These are phyloP conservation scores for Leccinum truebloodii DNA, from an alignment of 768 basidiomycete species.

Conservation along the genomic window DNA sequence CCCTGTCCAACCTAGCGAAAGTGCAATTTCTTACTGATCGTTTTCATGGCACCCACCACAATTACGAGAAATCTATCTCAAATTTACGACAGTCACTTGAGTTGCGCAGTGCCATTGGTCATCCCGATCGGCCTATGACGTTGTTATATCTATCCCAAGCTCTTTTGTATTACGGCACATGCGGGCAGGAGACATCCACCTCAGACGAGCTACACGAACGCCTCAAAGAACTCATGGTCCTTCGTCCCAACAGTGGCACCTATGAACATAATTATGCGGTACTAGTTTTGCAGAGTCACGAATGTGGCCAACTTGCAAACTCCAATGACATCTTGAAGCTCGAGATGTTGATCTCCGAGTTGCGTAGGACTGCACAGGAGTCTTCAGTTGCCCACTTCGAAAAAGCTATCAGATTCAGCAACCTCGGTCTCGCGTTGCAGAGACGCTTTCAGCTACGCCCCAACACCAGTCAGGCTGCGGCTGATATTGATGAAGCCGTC, in stretches of 20 bases:
- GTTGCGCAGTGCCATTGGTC: not conserved
- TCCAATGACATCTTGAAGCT: not conserved
- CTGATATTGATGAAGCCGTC: slow-evolving; percentile 1
- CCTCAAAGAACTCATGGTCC: not conserved
- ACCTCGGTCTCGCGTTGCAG: slow-evolving; percentile 3
- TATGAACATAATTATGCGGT: slow-evolving; percentile 2
- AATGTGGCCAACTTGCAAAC: not conserved
- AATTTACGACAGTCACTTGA: slow-evolving; percentile 10
- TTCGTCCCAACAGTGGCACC: not conserved
- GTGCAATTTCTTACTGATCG: slow-evolving; percentile 5
- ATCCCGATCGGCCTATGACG: slow-evolving; percentile 10
- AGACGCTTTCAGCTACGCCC: not conserved
- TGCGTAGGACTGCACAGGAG: not conserved
- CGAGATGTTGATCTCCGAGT: not conserved
- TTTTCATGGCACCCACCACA: not conserved
- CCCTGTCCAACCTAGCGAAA: slow-evolving; percentile 18
- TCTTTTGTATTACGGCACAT: slow-evolving; percentile 2
- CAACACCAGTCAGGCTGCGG: not conserved
- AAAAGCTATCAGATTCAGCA: not conserved
- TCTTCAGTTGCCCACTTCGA: slow-evolving; percentile 5
- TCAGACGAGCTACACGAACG: not conserved
- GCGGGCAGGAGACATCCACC: not conserved
- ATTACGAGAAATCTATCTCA: not conserved
- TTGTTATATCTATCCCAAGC: slow-evolving; percentile 11
- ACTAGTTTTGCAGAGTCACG: slow-evolving; percentile 5